Evolutionary conservation across 202 grass and related monocot species (phyloP), one percentile per base, ranked within the genome.

Genomic region (Setaria viridis): DNA sequence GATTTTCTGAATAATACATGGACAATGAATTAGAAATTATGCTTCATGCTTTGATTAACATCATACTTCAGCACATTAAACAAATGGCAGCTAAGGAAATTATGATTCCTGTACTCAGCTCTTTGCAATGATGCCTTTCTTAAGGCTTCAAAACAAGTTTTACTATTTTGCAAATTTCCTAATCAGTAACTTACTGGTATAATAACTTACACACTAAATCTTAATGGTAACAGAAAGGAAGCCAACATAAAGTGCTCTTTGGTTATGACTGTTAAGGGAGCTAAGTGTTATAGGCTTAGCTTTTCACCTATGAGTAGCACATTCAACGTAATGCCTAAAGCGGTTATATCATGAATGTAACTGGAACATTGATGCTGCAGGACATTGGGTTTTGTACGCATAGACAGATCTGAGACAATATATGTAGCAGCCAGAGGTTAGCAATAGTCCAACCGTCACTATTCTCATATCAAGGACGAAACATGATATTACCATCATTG

Each of bases 1-100:
- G 86, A 79, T 95, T 92, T 80, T 94, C 95, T 98, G 89, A 63
- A 72, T 48, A 86, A 68, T 50, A 51, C 67, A 88, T 11, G 32
- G 45, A 76, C 25, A 85, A 72, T 30, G 15, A 20, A 54, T 82
- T 37, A 89, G 43, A 82, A 78, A 60, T 35, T 33, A 11, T 68
- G 34, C 8, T 17, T 21, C 17, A 87, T 60, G 35, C n/a, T 87
- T 55, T 78, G 6, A 13, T 19, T 77, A 82, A 66, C 43, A 72
- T 17, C 54, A 75, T 47, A 41, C 29, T 66, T 64, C 54, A 85
- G 46, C 46, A 39, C 11, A 82, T 11, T 51, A 62, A 62, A 80
- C 16, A 25, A 10, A 45, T 1, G 15, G 15, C 43, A 54, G n/a
- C 25, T 72, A 65, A 62, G 33, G n/a, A 63, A 78, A 63, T 47